Base-by-base conservation (phyloP, 2,329 filamentous ascomycete species). In the Chaetothyriales sp. region DNA sequence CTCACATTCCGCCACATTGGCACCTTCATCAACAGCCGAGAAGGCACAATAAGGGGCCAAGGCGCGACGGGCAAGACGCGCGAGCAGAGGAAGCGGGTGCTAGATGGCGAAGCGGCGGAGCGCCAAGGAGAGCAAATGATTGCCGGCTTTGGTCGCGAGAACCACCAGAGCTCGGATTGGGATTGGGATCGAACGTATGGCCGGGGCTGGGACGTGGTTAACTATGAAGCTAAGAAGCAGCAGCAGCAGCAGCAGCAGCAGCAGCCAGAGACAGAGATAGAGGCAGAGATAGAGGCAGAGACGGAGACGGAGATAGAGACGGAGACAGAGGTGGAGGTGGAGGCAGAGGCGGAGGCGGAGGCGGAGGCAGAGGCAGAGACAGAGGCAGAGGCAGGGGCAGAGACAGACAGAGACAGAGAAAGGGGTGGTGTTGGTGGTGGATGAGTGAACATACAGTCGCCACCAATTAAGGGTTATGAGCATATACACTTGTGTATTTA, bases 1-100 rank as follows among this genome's bases (percentile, higher is more conserved):
- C 74, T 98, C 37, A 98, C 92, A 0, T 97, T 98, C 65, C 78
- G 92, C 45, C 76, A 80, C 20, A 95, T 98, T 57, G 88, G 82
- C 1, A 98, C 92, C 0, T 97, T 88, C 63, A 69, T 95, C 45
- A 74, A 83, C 60, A 70, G 73, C 3, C 73, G 79, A n/a, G 74
- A 77, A 43, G 72, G 72, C 28, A 69, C 70, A 2, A 94, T 98
- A 51, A 97, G 89, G 90, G 92, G 92, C 13, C 89, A 95, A 67
- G 92, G 92, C 2, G 90, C 89, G 0, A 80, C 77, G 0, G 72
- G 71, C 5, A 94, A 95, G 69, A 73, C 71, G 0, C 73, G 73
- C 20, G 73, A 73, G 0, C 68, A 72, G 0, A 40, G 33, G 33
- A 40, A 40, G 33, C 33, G 2, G 33, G 10, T 40, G 10, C 15